phyloP scores from a whole-genome alignment of 495 filamentous ascomycete genomes.

The Aspergillus conjunctus region DNA sequence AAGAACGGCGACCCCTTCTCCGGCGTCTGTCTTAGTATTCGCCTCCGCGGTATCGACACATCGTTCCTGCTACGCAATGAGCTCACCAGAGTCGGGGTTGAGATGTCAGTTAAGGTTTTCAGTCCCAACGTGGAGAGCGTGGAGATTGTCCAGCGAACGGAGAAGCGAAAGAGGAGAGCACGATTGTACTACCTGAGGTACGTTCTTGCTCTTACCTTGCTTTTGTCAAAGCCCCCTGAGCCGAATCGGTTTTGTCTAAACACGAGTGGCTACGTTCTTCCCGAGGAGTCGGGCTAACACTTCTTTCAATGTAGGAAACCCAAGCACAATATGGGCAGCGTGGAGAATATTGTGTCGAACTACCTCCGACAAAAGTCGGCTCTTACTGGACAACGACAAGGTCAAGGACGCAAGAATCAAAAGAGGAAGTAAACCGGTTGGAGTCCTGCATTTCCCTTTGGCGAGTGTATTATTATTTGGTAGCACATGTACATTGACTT shows the following conservation, averaged over 20 bases:
- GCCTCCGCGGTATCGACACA: slow-evolving; percentile 81
- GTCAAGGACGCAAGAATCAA: slow-evolving; percentile 9
- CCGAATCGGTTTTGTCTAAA: too few species aligned
- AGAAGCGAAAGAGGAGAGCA: slow-evolving; percentile 84
- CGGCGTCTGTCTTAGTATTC: slow-evolving; percentile 82
- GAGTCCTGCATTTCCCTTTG: slow-evolving; percentile 26
- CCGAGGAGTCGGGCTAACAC: slow-evolving; percentile 10
- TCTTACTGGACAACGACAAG: slow-evolving; percentile 37
- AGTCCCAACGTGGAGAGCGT: slow-evolving; percentile 84
- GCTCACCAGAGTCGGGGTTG: slow-evolving; percentile 80
- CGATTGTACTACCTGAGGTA: slow-evolving; percentile 89
- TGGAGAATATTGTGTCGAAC: slow-evolving; percentile 69
- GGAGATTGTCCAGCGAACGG: slow-evolving; percentile 85
- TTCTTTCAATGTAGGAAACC: slow-evolving; percentile 47
- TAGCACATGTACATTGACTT: slow-evolving; percentile 36
- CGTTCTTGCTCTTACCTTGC: slow-evolving; percentile 34
- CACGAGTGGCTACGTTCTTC: not conserved
- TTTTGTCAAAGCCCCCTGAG: not conserved
- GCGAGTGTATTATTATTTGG: slow-evolving; percentile 41
- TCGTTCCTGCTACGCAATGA: slow-evolving; percentile 81
- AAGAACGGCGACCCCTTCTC: slow-evolving; percentile 86
- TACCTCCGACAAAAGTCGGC: slow-evolving; percentile 64
- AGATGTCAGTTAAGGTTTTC: slow-evolving; percentile 97
- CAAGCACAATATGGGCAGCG: slow-evolving; percentile 68
- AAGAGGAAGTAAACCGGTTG: slow-evolving; percentile 28